Percentiles rank a stretch among this genome's conserved stretches.
phyloP scores from a whole-genome alignment of 495 filamentous ascomycete species.

The Umbilicaria muhlenbergii region DNA sequence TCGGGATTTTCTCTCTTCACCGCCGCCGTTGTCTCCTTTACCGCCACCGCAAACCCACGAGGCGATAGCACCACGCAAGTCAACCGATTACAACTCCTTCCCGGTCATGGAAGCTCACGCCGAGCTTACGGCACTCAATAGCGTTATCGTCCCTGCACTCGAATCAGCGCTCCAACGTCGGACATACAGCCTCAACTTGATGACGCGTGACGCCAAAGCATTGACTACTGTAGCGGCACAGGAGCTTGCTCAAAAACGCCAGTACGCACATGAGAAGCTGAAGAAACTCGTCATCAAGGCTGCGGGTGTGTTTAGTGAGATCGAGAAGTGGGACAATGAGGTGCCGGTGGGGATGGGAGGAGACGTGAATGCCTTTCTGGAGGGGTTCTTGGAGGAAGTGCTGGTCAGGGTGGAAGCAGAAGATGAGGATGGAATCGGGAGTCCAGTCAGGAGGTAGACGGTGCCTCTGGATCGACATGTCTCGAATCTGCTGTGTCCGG shows the following conservation, averaged over 20 bases:
- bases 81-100: conserved; percentile 6
- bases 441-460: too few species aligned
- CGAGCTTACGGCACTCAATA: conserved; percentile 48
- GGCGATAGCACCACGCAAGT: conserved; percentile 11
- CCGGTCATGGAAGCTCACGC: conserved; percentile 6
- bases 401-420: conserved; percentile 80
- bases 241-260: conserved; percentile 34
- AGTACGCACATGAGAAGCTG: conserved; percentile 69
- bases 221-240: conserved; percentile 2
- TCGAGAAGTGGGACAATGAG: conserved; percentile 71
- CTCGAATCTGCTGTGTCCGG: too few species aligned
- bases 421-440: conserved; percentile 38
- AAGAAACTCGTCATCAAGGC: conserved; percentile 62
- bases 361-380: conserved; percentile 70
- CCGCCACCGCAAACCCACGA: conserved; percentile 10
- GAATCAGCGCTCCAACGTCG: conserved; percentile 76
- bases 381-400: conserved; percentile 87
- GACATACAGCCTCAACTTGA: conserved; percentile 17
- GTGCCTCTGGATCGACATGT: too few species aligned
- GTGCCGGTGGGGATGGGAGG: conserved; percentile 84
- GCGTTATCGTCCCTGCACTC: conserved; percentile 81
- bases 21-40: conserved; percentile 18
- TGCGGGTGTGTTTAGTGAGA: conserved; percentile 62
- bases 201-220: neutral
- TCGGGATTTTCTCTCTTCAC: conserved; percentile 12